phyloP scores from a whole-genome alignment of 2,329 filamentous ascomycete genomes.

The Metarhizium humberi region DNA sequence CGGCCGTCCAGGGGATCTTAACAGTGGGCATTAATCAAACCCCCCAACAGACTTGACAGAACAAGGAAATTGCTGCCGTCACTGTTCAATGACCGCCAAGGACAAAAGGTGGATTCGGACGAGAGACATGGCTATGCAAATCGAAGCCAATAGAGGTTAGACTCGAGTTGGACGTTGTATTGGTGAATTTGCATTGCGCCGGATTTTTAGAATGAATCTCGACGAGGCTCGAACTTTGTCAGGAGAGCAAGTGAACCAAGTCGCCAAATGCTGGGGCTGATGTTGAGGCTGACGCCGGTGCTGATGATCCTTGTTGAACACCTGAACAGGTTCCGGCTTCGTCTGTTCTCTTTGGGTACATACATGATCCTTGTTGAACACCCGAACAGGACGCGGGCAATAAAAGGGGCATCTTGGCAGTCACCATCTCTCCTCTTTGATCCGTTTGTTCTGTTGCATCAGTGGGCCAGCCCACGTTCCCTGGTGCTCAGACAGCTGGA shows the following conservation, averaged over 20 bases:
- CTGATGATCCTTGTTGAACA: no score
- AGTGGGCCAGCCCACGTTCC: not conserved
- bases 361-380: not conserved
- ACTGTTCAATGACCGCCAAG: not conserved
- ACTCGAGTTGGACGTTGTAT: not conserved
- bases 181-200: not conserved
- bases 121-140: not conserved
- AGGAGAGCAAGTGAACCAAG: not conserved
- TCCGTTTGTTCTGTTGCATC: not conserved
- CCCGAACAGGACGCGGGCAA: not conserved
- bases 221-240: no score
- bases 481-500: not conserved
- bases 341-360: no score
- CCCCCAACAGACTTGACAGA: not conserved
- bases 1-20: not conserved
- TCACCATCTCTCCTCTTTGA: no score
- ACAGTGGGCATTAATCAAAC: constrained; percentile 8
- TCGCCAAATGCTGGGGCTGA: not conserved
- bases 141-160: not conserved
- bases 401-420: not conserved
- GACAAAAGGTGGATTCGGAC: not conserved
- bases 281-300: no score
- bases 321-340: no score
- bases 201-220: no score
- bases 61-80: not conserved